These are phyloP conservation scores for Dactylellina sp. DNA, from an alignment of 2,329 filamentous ascomycete species.

Conservation along the genomic window DNA sequence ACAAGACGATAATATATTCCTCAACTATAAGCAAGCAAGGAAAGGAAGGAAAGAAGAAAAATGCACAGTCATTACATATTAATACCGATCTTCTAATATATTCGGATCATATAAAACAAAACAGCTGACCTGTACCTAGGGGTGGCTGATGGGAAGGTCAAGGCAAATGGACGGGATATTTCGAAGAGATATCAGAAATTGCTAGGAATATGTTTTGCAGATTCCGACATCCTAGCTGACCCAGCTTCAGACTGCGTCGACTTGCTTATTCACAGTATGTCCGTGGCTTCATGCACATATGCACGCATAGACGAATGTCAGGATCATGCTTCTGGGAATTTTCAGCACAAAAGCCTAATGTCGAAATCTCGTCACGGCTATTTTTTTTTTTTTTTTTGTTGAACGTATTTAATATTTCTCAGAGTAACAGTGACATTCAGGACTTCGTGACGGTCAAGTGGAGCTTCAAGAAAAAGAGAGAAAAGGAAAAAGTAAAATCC, in stretches of 20 bases:
- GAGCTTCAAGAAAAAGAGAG: not conserved
- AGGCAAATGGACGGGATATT: constrained; percentile 16
- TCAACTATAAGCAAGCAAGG: not conserved
- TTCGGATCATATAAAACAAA: constrained; percentile 25
- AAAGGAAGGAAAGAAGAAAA: not conserved
- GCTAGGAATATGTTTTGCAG: constrained; percentile 47
- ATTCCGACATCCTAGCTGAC: constrained; percentile 32
- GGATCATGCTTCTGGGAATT: constrained; percentile 48
- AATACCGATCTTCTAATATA: constrained; percentile 20
- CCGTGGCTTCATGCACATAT: constrained; percentile 44
- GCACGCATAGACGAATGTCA: constrained; percentile 29
- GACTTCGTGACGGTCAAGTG: not conserved
- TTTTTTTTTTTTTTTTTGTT: too few species aligned
- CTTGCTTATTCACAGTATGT: constrained; percentile 42
- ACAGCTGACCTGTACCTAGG: constrained; percentile 27
- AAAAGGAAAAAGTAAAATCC: constrained; percentile 9
- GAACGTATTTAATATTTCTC: too few species aligned
- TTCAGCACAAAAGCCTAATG: constrained; percentile 30
- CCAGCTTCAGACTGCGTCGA: constrained; percentile 12
- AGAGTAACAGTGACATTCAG: too few species aligned
- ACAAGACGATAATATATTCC: not conserved
- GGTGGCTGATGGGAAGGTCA: constrained; percentile 7
- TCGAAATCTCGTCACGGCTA: constrained; percentile 49
- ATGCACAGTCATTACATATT: not conserved
- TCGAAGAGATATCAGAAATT: constrained; percentile 37